These are phyloP conservation scores for Lagerstroemia speciosa DNA, from an alignment of 345 rosid species.

Conservation along the genomic window DNA sequence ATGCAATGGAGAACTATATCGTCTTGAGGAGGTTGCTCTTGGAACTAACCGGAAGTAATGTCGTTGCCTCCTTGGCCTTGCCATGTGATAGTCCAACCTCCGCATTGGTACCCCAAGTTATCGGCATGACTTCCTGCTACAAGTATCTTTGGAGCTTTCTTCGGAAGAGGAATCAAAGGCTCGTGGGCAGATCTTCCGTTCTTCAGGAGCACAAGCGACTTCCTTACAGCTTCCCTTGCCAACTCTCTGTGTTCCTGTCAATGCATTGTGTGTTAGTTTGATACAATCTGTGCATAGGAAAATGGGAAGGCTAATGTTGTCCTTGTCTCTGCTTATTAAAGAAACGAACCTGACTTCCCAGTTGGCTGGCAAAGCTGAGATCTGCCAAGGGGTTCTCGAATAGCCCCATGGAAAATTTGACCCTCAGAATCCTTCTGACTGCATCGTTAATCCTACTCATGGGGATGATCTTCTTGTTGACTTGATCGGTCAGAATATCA, in stretches of 20 bases:
- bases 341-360: conserved; percentile 27
- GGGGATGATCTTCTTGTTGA: conserved; percentile 35
- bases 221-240: conserved; percentile 74
- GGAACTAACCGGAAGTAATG: conserved; percentile 45
- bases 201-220: conserved; percentile 59
- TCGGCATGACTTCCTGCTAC: conserved; percentile 91
- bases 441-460: conserved; percentile 62
- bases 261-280: not conserved
- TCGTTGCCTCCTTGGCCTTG: conserved; percentile 75
- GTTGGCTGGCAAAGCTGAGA: conserved; percentile 22
- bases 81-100: conserved; percentile 96
- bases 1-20: not conserved
- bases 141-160: conserved; percentile 62
- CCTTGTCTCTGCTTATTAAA: not conserved
- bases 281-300: too few species aligned
- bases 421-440: conserved; percentile 51
- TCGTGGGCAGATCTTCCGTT: conserved; percentile 37
- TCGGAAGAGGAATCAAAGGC: conserved; percentile 78
- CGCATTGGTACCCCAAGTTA: conserved; percentile 91
- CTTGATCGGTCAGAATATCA: conserved; percentile 32
- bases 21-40: not conserved
- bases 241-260: conserved; percentile 54
- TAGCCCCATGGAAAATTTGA: conserved; percentile 52
- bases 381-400: conserved; percentile 47
- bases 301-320: too few species aligned